Evolutionary conservation across 2,329 filamentous ascomycete species (phyloP).

Genomic region (Emergomyces africanus): DNA sequence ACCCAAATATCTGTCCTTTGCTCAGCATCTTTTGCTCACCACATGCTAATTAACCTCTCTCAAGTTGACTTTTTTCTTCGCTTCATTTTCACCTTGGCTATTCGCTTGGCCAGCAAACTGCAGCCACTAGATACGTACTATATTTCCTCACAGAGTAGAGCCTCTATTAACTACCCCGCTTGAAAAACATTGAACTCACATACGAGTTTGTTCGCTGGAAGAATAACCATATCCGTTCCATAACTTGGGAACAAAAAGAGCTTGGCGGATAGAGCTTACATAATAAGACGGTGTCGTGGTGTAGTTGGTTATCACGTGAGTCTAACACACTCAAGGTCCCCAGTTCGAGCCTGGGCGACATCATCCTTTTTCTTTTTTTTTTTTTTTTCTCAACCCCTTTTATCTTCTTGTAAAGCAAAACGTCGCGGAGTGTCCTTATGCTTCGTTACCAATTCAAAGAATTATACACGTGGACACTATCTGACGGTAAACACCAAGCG

Average conservation of each 20-base stretch:
- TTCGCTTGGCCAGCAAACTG: not conserved
- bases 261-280: not conserved
- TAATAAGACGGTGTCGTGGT: slow-evolving; percentile 3
- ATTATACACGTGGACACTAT: not conserved
- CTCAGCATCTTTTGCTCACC: not conserved
- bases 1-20: not conserved
- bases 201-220: no score
- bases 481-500: not conserved
- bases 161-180: not conserved
- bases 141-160: not conserved
- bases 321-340: slow-evolving; percentile 9
- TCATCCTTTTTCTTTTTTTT: slow-evolving; percentile 3
- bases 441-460: no score
- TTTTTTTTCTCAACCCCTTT: no score
- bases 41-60: not conserved
- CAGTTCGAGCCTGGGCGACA: slow-evolving; percentile 7
- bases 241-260: not conserved
- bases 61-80: not conserved
- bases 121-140: not conserved
- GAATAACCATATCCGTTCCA: no score
- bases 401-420: not conserved
- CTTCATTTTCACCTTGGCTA: not conserved
- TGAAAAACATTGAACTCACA: not conserved
- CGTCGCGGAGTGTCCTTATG: no score
- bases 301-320: slow-evolving; percentile 9